Conservation (phyloP, 2,329 filamentous ascomycete species). For the Hypoxylon sp. region DNA sequence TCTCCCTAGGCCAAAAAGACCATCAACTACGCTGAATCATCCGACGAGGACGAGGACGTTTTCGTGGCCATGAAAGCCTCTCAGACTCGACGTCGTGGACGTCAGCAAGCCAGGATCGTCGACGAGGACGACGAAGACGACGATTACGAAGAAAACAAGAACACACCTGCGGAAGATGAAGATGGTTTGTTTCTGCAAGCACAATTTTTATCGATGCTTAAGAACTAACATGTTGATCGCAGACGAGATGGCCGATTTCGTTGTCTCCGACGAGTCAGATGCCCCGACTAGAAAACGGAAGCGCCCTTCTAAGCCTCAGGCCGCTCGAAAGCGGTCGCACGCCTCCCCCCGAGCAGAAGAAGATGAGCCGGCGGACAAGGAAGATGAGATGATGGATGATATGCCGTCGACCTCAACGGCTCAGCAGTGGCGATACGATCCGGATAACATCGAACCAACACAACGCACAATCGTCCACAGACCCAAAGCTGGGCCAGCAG, state of each 20-base stretch:
- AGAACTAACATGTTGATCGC: slow-evolving; percentile 25
- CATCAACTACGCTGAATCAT: slow-evolving; percentile 88
- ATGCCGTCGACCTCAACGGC: slow-evolving; percentile 77
- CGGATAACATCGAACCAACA: slow-evolving; percentile 58
- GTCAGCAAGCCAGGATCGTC: slow-evolving; percentile 70
- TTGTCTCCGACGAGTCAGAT: slow-evolving; percentile 89
- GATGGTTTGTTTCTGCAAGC: slow-evolving; percentile 61
- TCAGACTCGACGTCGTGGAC: slow-evolving; percentile 56
- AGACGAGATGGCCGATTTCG: slow-evolving; percentile 86
- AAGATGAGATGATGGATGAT: slow-evolving; percentile 67
- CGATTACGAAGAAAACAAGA: slow-evolving; percentile 72
- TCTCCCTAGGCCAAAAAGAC: slow-evolving; percentile 62
- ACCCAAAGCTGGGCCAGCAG: slow-evolving; percentile 51
- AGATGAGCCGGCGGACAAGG: slow-evolving; percentile 55
- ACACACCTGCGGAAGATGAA: slow-evolving; percentile 71
- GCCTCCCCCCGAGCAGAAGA: slow-evolving; percentile 61
- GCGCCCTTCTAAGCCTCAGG: slow-evolving; percentile 65
- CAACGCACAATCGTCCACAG: slow-evolving; percentile 45
- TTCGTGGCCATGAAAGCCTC: slow-evolving; percentile 63
- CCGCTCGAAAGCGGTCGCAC: slow-evolving; percentile 73
- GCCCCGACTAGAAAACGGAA: slow-evolving; percentile 81
- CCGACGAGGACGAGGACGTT: slow-evolving; percentile 81
- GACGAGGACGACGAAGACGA: slow-evolving; percentile 79
- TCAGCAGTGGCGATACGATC: slow-evolving; percentile 81
- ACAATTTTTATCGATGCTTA: slow-evolving; percentile 5